A percentile compares a stretch with the other conserved stretches of the same genome.
Conservation (phyloP, 768 basidiomycete species). For the Leucocoprinus birnbaumii region DNA sequence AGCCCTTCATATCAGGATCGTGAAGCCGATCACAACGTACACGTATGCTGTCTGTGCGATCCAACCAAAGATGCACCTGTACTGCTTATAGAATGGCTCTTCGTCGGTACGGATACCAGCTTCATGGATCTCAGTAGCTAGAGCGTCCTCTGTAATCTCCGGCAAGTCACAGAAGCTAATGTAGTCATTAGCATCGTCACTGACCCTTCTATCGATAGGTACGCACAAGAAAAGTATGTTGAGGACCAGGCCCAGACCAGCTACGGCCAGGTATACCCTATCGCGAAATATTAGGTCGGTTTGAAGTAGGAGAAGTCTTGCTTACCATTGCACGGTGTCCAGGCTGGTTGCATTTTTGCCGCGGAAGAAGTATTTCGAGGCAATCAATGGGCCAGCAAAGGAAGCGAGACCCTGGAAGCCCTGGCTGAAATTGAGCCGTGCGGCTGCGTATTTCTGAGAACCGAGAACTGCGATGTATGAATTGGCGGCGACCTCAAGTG, state of each 20-base stretch:
- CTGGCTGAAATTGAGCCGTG: constrained; percentile 77
- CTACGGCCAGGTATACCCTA: constrained; percentile 66
- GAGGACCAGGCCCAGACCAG: constrained; percentile 57
- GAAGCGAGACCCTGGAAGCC: constrained; percentile 76
- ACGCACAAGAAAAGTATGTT: constrained; percentile 64
- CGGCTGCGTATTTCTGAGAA: constrained; percentile 65
- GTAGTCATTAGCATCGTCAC: constrained; percentile 3
- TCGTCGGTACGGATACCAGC: constrained; percentile 36
- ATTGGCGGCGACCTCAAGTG: constrained; percentile 73
- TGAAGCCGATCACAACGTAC: constrained; percentile 29
- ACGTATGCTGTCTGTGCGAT: constrained; percentile 69
- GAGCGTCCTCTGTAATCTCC: constrained; percentile 69
- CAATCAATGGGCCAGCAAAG: constrained; percentile 73
- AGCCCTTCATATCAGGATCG: not conserved
- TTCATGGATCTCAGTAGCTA: constrained; percentile 41
- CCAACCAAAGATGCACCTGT: constrained; percentile 68
- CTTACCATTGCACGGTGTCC: constrained; percentile 65
- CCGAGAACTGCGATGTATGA: constrained; percentile 76
- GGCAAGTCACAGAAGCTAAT: constrained; percentile 63
- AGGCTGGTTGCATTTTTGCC: constrained; percentile 59
- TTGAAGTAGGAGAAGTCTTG: constrained; percentile 2
- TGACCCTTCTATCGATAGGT: not conserved
- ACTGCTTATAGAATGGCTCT: constrained; percentile 67
- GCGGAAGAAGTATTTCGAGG: constrained; percentile 70
- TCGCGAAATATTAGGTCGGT: not conserved